phyloP scores from a whole-genome alignment of 495 filamentous ascomycete genomes.

The Thermochaetoides thermophila region DNA sequence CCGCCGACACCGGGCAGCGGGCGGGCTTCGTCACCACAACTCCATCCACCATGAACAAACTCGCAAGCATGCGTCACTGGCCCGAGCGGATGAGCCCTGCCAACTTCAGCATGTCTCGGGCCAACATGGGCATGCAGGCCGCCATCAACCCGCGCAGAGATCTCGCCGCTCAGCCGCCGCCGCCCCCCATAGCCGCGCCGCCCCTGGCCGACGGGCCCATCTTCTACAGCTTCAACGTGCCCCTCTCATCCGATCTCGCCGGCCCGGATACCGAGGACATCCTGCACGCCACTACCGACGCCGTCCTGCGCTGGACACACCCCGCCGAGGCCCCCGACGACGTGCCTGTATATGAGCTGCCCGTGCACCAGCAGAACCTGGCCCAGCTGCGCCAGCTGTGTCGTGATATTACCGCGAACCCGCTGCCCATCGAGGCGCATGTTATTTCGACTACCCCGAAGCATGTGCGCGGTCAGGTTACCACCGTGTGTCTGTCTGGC shows the following conservation, averaged over 20 bases:
- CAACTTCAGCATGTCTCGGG: constrained; percentile 58
- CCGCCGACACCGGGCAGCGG: neutral
- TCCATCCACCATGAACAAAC: constrained; percentile 67
- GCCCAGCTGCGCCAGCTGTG: constrained; percentile 62
- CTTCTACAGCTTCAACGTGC: constrained; percentile 77
- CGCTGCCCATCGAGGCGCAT: constrained; percentile 60
- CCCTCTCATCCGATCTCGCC: constrained; percentile 78
- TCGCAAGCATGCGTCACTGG: constrained; percentile 89
- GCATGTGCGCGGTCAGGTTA: constrained; percentile 56
- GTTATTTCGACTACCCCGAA: constrained; percentile 75
- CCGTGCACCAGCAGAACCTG: constrained; percentile 75
- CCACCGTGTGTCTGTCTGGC: constrained; percentile 80
- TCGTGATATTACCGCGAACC: constrained; percentile 52
- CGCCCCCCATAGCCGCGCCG: constrained; percentile 49
- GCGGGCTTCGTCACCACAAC: constrained; percentile 1
- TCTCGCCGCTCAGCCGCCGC: constrained; percentile 44
- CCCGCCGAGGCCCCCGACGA: constrained; percentile 73
- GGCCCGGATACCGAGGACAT: constrained; percentile 88
- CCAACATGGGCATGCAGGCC: constrained; percentile 56
- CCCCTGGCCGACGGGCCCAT: constrained; percentile 50
- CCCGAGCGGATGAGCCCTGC: constrained; percentile 75
- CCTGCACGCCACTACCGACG: constrained; percentile 69
- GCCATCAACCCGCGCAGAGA: constrained; percentile 50
- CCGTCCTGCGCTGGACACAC: constrained; percentile 80
- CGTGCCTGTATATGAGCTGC: constrained; percentile 67